Percentiles rank a stretch among this genome's conserved stretches.
These are phyloP conservation scores for Ammopiptanthus mongolicus DNA, from an alignment of 306 rosid species.

Conservation along the genomic window DNA sequence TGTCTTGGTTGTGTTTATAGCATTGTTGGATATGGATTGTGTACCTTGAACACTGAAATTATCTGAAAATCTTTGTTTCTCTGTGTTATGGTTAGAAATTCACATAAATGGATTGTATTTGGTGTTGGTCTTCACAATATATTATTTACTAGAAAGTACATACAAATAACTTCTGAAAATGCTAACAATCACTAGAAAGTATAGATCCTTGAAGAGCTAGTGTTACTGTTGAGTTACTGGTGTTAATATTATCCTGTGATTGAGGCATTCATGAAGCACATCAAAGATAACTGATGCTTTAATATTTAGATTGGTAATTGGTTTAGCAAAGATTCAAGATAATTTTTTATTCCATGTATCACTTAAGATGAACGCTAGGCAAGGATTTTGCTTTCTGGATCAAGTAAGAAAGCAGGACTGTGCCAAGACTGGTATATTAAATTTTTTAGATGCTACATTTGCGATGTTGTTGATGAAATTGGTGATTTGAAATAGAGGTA, in stretches of 20 bases:
- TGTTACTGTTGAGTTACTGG: neutral
- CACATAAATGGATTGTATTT: conserved; percentile 30
- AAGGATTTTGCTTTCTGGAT: neutral
- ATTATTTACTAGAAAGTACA: neutral
- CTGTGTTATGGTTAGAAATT: conserved; percentile 23
- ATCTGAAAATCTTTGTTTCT: conserved; percentile 29
- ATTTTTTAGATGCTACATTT: neutral
- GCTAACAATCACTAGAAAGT: neutral
- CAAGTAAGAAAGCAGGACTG: neutral
- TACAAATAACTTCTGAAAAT: neutral
- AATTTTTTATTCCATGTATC: neutral
- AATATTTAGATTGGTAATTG: neutral
- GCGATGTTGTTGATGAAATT: neutral
- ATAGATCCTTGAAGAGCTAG: neutral
- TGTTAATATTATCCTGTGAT: neutral
- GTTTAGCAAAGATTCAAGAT: neutral
- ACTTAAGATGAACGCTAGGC: neutral
- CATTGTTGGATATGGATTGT: conserved; percentile 44
- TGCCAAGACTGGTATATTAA: neutral
- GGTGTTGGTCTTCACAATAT: conserved; percentile 5
- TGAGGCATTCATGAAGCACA: conserved; percentile 1
- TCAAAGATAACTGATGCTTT: neutral
- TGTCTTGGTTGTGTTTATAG: conserved; percentile 52
- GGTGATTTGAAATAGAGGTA: neutral
- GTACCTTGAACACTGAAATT: conserved; percentile 39